Evolutionary conservation across 148 eudicot genomes (phyloP), one percentile per base, ranked within the genome.

Genomic region (Camellia lanceoleosa): DNA sequence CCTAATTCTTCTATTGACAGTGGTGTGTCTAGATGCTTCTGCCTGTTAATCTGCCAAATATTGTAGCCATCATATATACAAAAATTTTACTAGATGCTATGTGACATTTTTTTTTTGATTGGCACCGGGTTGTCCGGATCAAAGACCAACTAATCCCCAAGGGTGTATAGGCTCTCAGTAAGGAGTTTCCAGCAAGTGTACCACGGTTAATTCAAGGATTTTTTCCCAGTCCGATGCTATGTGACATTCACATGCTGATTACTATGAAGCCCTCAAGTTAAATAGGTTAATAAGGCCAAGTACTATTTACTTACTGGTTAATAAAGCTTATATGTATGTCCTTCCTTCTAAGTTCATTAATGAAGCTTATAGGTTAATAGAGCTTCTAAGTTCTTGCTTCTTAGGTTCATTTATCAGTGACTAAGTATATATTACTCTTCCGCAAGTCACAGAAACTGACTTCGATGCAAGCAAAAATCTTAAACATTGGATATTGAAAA

Each of bases 391-490:
- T 70, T 19, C 56, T 30, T 30, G 38, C 11, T 63, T 1, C 67
- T 63, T 13, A 4, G 41, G 67, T 20, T n/a, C 67, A 5, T 71
- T 71, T 9, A 59, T 59, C 12, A 70, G 73, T 49, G n/a, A 4
- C 73, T 19, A 46, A 43, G 38, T 43, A 9, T 46, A 12, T 18
- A 18, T 19, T 69, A 44, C 47, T n/a, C n/a, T 42, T 42, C 73
- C 8, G 8, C 55, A 47, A 47, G 47, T 18, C 80, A 81, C 38
- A 30, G 38, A 30, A 30, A 30, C 38, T 30, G 88, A 79, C 20
- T 9, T 9, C 6, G 52, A 49, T 49, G 5, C 52, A 49, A 49
- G 52, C 5, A 49, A 49, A 49, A 70, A 51, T 59, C 58, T 8
- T 71, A 5, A 20, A 51, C 16, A 12, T 70, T 5, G 11, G 47